Conservation (phyloP, 1,139 yeast genomes). For the Spathaspora sp. region DNA sequence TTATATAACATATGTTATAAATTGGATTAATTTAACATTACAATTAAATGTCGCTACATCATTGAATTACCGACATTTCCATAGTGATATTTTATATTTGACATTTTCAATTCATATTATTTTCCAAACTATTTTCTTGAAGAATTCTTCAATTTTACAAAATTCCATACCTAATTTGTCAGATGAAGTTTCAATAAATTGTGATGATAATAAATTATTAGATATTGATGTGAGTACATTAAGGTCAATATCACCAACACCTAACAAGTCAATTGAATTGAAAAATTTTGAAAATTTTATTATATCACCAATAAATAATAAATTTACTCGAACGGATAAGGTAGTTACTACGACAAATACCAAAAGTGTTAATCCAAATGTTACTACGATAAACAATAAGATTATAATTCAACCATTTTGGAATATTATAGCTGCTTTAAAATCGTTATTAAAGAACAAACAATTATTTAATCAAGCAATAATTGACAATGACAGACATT, state of each 20-base stretch:
- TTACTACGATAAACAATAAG: conserved; percentile 32
- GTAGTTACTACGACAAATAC: conserved; percentile 14
- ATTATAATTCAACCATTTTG: conserved; percentile 59
- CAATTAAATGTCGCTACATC: conserved; percentile 4
- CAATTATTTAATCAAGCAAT: conserved; percentile 55
- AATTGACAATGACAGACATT: conserved; percentile 26
- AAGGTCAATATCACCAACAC: neutral
- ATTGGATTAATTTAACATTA: conserved; percentile 16
- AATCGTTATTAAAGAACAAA: conserved; percentile 51
- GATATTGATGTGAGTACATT: conserved; percentile 10
- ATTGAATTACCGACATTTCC: neutral
- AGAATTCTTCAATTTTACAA: conserved; percentile 12
- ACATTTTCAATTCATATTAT: conserved; percentile 16
- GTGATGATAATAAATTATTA: conserved; percentile 14
- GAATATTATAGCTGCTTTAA: conserved; percentile 64
- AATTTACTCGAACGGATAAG: conserved; percentile 10
- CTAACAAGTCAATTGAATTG: conserved; percentile 3
- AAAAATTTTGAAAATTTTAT: conserved; percentile 59
- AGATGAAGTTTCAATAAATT: conserved; percentile 12
- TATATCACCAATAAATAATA: conserved; percentile 37
- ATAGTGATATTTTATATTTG: conserved; percentile 13
- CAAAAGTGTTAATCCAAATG: conserved; percentile 13
- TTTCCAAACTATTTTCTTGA: conserved; percentile 12
- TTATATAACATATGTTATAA: conserved; percentile 27
- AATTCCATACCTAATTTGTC: conserved; percentile 15